Evolutionary conservation across 2,329 filamentous ascomycete genomes (phyloP).

Genomic region (Verticillium tricorpus): DNA sequence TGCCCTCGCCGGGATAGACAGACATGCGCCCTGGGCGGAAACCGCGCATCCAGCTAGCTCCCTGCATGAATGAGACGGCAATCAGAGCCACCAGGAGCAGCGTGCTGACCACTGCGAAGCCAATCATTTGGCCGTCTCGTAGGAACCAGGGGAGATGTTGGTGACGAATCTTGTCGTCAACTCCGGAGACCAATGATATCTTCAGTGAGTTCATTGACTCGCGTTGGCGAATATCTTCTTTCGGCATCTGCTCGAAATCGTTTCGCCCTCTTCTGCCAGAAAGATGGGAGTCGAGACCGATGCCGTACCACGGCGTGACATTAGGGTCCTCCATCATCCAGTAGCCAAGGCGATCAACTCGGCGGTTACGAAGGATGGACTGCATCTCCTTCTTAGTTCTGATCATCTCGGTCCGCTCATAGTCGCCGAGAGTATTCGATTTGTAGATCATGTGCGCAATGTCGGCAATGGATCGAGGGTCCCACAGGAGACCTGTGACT

Average conservation of each 20-base stretch:
- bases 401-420: slow-evolving; percentile 63
- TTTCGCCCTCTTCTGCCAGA: slow-evolving; percentile 18
- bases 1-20: slow-evolving; percentile 47
- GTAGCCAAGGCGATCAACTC: slow-evolving; percentile 74
- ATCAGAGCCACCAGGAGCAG: slow-evolving; percentile 66
- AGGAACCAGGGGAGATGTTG: slow-evolving; percentile 77
- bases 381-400: slow-evolving; percentile 46
- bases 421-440: slow-evolving; percentile 73
- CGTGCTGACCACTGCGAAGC: slow-evolving; percentile 57
- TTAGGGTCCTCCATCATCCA: slow-evolving; percentile 68
- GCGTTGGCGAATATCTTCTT: slow-evolving; percentile 16
- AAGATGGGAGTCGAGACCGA: slow-evolving; percentile 51
- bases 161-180: slow-evolving; percentile 47
- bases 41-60: slow-evolving; percentile 60
- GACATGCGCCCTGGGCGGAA: slow-evolving; percentile 67
- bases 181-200: slow-evolving; percentile 39
- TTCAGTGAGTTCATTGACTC: slow-evolving; percentile 19
- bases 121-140: slow-evolving; percentile 58
- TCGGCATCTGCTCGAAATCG: slow-evolving; percentile 17
- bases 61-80: slow-evolving; percentile 71
- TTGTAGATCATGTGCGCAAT: slow-evolving; percentile 72
- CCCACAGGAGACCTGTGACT: slow-evolving; percentile 78
- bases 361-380: slow-evolving; percentile 48
- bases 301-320: slow-evolving; percentile 68
- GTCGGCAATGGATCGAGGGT: slow-evolving; percentile 77